phyloP scores from a whole-genome alignment of 2,329 filamentous ascomycete species.

The Thielaviopsis euricoi region DNA sequence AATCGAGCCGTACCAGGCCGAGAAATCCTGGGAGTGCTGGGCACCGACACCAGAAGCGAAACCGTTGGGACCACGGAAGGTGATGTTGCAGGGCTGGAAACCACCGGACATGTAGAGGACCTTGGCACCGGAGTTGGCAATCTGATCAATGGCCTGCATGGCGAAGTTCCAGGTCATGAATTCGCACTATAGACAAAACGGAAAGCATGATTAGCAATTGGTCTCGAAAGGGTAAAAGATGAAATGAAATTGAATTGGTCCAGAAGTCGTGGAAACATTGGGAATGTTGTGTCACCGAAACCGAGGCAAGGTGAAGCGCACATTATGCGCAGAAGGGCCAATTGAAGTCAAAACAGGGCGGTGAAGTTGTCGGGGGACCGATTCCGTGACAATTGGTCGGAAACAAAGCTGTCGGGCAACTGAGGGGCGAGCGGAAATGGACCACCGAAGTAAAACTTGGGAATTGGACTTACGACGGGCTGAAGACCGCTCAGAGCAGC shows the following conservation, averaged over 20 bases:
- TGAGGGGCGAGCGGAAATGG: background rate
- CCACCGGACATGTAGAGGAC: conserved; percentile 99
- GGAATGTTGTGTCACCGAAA: background rate
- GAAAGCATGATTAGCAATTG: conserved; percentile 6
- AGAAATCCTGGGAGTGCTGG: conserved; percentile 98
- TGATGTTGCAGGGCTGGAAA: conserved; percentile 99
- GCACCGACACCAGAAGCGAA: conserved; percentile 91
- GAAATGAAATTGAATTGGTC: background rate
- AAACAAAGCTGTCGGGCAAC: background rate
- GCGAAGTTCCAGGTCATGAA: conserved; percentile 99
- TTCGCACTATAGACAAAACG: conserved; percentile 52
- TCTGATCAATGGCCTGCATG: conserved; percentile 99
- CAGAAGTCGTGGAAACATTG: no score
- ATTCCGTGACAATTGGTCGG: background rate
- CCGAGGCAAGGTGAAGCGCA: background rate
- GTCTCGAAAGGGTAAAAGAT: background rate
- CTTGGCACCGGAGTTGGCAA: conserved; percentile 98
- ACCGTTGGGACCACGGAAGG: conserved; percentile 97
- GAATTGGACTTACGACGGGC: conserved; percentile 58
- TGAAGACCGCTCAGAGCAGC: conserved; percentile 87
- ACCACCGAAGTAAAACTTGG: background rate
- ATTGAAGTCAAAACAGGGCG: background rate
- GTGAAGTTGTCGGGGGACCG: background rate
- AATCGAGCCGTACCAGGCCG: conserved; percentile 96
- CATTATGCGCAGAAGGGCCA: background rate